Conservation (phyloP, 148 eudicot species). For the Persicaria tinctoria region DNA sequence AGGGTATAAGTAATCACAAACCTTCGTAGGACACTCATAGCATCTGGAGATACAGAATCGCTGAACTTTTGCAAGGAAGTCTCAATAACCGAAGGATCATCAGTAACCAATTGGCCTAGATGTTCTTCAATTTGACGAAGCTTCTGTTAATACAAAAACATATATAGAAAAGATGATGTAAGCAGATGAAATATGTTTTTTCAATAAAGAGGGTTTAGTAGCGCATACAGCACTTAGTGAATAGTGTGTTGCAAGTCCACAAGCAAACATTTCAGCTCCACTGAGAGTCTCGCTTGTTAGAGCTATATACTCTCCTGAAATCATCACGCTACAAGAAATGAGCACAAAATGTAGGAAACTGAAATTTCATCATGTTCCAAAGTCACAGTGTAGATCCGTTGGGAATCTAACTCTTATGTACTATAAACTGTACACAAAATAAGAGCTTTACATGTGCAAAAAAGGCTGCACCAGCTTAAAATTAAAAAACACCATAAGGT, state of each 20-base stretch:
- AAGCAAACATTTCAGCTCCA: constrained; percentile 79
- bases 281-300: constrained; percentile 69
- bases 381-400: not conserved
- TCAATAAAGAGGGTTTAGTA: constrained; percentile 11
- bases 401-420: not conserved
- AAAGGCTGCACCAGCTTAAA: not conserved
- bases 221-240: constrained; percentile 49
- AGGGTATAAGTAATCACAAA: constrained; percentile 21
- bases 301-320: constrained; percentile 83
- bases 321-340: not conserved
- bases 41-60: constrained; percentile 59
- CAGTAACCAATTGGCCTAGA: constrained; percentile 54
- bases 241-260: constrained; percentile 94
- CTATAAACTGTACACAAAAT: too few relatives aligned
- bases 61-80: constrained; percentile 44
- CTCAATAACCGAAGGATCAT: constrained; percentile 84
- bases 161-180: not conserved
- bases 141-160: constrained; percentile 34
- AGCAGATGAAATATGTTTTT: constrained; percentile 6
- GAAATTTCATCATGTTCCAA: not conserved
- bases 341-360: not conserved
- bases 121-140: constrained; percentile 73
- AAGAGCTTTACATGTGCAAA: not conserved
- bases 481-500: not conserved
- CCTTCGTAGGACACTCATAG: constrained; percentile 66